Conservation (phyloP, 768 basidiomycete genomes). For the Hygrophorus pudorinus region DNA sequence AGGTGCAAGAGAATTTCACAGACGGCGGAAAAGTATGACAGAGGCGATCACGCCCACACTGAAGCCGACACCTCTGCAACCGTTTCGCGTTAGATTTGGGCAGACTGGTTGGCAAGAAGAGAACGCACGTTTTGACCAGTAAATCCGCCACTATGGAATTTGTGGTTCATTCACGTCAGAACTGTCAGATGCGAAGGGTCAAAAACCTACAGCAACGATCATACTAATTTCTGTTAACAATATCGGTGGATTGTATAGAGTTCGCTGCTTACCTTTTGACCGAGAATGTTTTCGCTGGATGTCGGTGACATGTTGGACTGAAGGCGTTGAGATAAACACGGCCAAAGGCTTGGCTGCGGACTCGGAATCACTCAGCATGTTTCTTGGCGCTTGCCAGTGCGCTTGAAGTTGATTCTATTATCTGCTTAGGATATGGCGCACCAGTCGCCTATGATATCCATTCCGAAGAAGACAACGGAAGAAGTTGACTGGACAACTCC, state of each 20-base stretch:
- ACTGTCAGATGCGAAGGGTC: conserved; percentile 2
- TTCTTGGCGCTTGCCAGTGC: neutral
- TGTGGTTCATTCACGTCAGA: conserved; percentile 8
- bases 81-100: conserved; percentile 7
- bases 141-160: conserved; percentile 44
- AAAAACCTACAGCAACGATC: conserved; percentile 71
- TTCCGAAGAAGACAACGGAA: conserved; percentile 90
- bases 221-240: conserved; percentile 37
- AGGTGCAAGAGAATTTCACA: conserved; percentile 23
- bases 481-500: conserved; percentile 95
- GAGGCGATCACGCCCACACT: conserved; percentile 82
- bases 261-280: conserved; percentile 62
- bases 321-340: neutral
- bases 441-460: conserved; percentile 83
- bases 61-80: conserved; percentile 73
- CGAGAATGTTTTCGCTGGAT: conserved; percentile 84
- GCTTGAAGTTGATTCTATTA: neutral
- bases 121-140: conserved; percentile 74
- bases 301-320: conserved; percentile 29
- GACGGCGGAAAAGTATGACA: conserved; percentile 86
- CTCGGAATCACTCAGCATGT: neutral
- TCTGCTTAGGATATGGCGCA: conserved; percentile 40
- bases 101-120: neutral
- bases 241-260: neutral
- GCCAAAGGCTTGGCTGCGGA: neutral